Base-by-base conservation (phyloP, 495 filamentous ascomycete genomes). In the Baudoinia panamericana region DNA sequence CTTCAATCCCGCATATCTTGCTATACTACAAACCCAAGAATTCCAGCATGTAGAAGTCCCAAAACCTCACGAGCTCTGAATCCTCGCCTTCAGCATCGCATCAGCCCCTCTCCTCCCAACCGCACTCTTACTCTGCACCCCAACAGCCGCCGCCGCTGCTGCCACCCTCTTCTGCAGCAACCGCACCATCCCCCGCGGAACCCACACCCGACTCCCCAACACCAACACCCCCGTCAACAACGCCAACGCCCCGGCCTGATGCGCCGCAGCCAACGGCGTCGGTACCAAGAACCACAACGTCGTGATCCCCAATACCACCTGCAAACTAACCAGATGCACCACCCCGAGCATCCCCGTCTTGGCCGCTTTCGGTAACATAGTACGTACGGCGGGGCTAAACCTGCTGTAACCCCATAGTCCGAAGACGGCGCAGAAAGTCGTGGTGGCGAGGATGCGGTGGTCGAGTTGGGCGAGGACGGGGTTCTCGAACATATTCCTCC, bases 401-500 rank as follows among this genome's bases (percentile, higher is more conserved):
- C 80, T 69, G 5, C 78, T 66, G 58, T 92, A 96, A 8, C 71
- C 73, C 61, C 78, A 86, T 10, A 96, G 66, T 1, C 72, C 70
- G 30, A 87, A 64, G 32, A 96, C 72, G 41, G 78, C 72, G 13
- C 76, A 78, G 63, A 95, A 93, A 6, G 92, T 94, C 2, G 81
- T 84, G 37, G 72, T 83, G 32, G 90, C 90, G 13, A 94, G 67
- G 44, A 88, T 79, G n/a, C 90, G 76, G 65, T 97, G 90, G 59
- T 97, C 82, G 18, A 97, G 72, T 59, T 97, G 90, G 8, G 93
- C 90, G 7, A 87, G 68, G 0, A 83, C 85, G 7, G 90, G 92
- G 62, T 97, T 97, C 66, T 95, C 90, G 9, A 93, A 77, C 72
- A 84, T 76, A 66, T 96, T 97, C 47, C 90, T 74, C 90, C 90